Evolutionary conservation across 148 eudicot species (phyloP), one percentile per base, ranked within the genome.

Genomic region (Camellia japonica): DNA sequence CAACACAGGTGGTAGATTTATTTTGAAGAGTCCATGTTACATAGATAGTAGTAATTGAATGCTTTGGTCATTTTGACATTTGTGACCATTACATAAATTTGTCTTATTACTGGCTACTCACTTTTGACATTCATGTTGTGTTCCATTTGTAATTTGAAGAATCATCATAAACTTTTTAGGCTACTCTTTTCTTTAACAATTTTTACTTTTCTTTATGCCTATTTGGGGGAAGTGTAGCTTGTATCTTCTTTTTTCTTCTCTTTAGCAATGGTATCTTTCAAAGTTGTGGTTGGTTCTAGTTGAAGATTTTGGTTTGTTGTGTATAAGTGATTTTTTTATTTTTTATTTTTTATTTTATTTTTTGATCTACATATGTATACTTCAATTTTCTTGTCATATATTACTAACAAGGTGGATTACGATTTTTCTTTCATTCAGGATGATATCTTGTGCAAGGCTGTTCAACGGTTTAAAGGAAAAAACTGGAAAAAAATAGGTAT

Each of bases 401-500:
- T 61, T 74, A 7, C 61, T 63, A 18, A 73, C 18, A 3, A 38
- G 71, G 9, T 76, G 63, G 44, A 14, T 72, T 51, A 81, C 65
- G 62, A 43, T 54, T 71, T 76, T 79, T 49, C 46, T 76, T 79
- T 49, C 46, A 15, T 85, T 52, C 86, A 93, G 97, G 97, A 93
- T 89, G 97, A 93, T 80, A 85, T 90, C 82, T 80, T 93, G 84
- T 74, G 90, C 67, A 77, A 87, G 82, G 95, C 95, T 82, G 97
- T 93, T 79, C 90, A 91, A 79, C 92, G 88, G 38, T 88, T 85
- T 77, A 88, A 91, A 80, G 97, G 97, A 69, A 93, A 91, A 84
- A 93, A 91, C 78, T 93, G 97, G 97, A 93, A 91, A 85, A 93
- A 93, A 83, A 93, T 93, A 93, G 97, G 97, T 93, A 88, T 18